Conservation (phyloP, 345 rosid species). For the Gossypioides kirkii region DNA sequence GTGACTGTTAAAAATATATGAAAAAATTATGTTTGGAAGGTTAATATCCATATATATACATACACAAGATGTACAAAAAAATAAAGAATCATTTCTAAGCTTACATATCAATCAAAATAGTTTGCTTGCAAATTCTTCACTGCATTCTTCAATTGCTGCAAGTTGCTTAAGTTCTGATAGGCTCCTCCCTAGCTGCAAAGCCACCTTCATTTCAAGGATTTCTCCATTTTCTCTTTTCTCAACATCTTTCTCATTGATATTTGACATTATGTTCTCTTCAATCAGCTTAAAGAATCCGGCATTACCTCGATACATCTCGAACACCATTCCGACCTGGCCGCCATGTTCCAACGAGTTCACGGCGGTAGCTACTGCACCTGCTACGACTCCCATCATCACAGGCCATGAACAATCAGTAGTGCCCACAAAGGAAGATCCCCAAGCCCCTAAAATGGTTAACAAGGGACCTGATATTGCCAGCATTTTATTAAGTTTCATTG, state of each 20-base stretch:
- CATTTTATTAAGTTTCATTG: constrained; percentile 30
- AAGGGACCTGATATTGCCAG: constrained; percentile 47
- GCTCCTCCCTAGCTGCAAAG: constrained; percentile 44
- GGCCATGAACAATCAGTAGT: constrained; percentile 20
- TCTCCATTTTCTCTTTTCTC: constrained; percentile 44
- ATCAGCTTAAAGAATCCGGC: constrained; percentile 45
- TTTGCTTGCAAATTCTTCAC: constrained; percentile 47
- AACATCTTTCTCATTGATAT: constrained; percentile 25
- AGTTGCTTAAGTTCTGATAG: constrained; percentile 38
- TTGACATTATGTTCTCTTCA: constrained; percentile 42
- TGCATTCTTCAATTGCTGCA: constrained; percentile 12
- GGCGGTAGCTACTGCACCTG: constrained; percentile 36
- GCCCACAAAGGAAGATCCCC: constrained; percentile 37
- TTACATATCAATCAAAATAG: constrained; percentile 22
- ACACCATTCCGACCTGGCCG: constrained; percentile 50
- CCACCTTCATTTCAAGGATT: constrained; percentile 33
- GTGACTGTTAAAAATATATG: too few relatives aligned
- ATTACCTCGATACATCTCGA: constrained; percentile 48
- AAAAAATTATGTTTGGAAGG: too few relatives aligned
- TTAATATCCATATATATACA: too few relatives aligned
- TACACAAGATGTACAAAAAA: too few relatives aligned
- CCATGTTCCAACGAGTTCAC: constrained; percentile 45
- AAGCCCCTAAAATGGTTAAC: constrained; percentile 34
- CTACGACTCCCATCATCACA: constrained; percentile 27
- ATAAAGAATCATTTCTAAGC: too few relatives aligned